Conservation (phyloP, 2,329 filamentous ascomycete genomes). For the Ilyonectria robusta region DNA sequence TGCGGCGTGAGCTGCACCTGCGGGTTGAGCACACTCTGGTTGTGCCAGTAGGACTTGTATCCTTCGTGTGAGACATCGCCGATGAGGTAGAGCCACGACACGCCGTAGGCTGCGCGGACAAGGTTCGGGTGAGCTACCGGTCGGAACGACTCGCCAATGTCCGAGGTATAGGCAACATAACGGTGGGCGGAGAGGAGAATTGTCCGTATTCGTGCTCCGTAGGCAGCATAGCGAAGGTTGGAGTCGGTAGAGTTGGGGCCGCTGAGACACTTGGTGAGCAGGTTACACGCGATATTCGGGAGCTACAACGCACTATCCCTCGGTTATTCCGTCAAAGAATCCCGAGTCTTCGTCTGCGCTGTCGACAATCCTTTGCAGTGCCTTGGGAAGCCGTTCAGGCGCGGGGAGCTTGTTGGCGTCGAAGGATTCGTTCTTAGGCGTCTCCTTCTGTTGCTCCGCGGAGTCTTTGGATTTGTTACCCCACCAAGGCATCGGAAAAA, state of each 20-base stretch:
- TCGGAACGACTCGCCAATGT: conserved; percentile 96
- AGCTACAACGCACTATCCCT: conserved; percentile 77
- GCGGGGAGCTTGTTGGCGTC: conserved; percentile 64
- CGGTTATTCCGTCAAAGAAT: conserved; percentile 82
- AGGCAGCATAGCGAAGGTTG: conserved; percentile 91
- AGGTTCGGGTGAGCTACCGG: conserved; percentile 90
- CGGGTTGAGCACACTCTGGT: conserved; percentile 82
- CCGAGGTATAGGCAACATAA: conserved; percentile 96
- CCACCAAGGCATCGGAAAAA: conserved; percentile 59
- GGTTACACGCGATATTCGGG: conserved; percentile 30
- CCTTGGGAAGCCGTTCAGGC: conserved; percentile 66
- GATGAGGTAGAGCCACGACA: conserved; percentile 93
- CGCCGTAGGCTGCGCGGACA: conserved; percentile 86
- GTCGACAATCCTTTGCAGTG: conserved; percentile 72
- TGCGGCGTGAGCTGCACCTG: conserved; percentile 68
- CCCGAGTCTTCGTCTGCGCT: conserved; percentile 75
- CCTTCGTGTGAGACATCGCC: conserved; percentile 95
- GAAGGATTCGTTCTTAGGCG: conserved; percentile 51
- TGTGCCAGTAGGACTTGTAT: conserved; percentile 93
- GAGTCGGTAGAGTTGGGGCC: conserved; percentile 84
- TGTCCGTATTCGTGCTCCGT: conserved; percentile 87
- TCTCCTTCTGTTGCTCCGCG: conserved; percentile 49
- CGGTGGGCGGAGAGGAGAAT: conserved; percentile 92
- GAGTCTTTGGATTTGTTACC: conserved; percentile 53
- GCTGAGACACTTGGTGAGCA: conserved; percentile 42